Conservation (phyloP, 257 asterid genomes). For the Solanum clarkiae region DNA sequence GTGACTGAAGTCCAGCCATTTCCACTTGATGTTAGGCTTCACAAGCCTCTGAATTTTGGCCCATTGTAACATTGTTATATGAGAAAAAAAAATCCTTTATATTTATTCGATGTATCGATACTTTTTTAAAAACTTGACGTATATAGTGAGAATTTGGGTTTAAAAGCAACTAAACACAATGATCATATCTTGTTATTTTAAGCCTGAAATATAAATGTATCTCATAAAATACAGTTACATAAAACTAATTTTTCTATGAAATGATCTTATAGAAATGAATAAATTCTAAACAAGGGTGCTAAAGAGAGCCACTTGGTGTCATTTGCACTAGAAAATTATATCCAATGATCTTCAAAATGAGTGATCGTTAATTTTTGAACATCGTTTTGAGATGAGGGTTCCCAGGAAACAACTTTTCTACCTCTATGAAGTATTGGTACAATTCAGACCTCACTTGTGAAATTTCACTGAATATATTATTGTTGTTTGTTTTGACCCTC, state of each 20-base stretch:
- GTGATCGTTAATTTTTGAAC: too few relatives aligned
- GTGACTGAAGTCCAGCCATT: neutral
- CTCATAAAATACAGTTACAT: too few relatives aligned
- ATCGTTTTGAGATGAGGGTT: too few relatives aligned
- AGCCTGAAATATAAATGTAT: too few relatives aligned
- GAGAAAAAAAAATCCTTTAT: too few relatives aligned
- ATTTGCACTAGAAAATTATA: too few relatives aligned
- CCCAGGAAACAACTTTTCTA: fast-evolving
- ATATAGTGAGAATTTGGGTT: neutral
- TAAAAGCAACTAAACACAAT: too few relatives aligned
- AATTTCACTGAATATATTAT: too few relatives aligned
- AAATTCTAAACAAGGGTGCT: neutral
- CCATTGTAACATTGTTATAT: neutral
- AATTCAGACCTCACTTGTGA: too few relatives aligned
- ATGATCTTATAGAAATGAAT: too few relatives aligned
- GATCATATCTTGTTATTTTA: too few relatives aligned
- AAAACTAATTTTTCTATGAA: neutral
- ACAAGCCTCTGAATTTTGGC: neutral
- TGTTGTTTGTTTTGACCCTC: neutral
- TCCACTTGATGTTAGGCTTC: neutral
- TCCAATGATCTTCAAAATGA: neutral
- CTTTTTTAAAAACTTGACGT: neutral
- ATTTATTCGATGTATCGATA: neutral
- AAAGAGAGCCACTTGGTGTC: neutral
- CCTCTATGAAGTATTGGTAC: too few relatives aligned